Base-by-base conservation (phyloP, 2,329 filamentous ascomycete species). In the Epichloe gansuensis region DNA sequence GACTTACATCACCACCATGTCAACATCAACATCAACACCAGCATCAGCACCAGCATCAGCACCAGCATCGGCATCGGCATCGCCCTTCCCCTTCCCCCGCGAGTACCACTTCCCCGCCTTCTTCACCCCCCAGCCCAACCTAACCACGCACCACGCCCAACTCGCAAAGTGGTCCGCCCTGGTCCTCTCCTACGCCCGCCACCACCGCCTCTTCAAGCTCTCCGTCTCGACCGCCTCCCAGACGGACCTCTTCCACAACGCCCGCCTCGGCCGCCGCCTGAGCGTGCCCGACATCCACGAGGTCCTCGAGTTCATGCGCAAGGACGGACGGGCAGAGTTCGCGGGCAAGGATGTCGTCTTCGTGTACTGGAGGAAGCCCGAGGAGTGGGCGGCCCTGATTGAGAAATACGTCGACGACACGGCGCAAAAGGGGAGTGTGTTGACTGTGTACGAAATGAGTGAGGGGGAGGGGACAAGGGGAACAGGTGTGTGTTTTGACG, bases 381-480 rank as follows among this genome's bases (percentile, higher is more conserved):
- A 94, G 64, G 91, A 97, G 71, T 98, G 93, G 91, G 93, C 89
- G 2, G 79, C 76, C 36, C 64, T 83, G 54, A 71, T 97, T 42
- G 85, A 85, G 66, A 78, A 74, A 43, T 97, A 89, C 82, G 85
- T 89, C 45, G 90, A 97, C 34, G 81, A 82, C 55, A 95, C 89
- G 55, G 93, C 82, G 4, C 90, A 96, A 74, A 91, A 86, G 73
- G 88, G 88, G 25, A 81, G 78, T 12, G 91, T 98, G 52, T 68
- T 98, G 63, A 98, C 93, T 52, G 74, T 98, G 25, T 97, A 96
- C 68, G 93, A 98, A 71, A 71, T 98, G 61, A 77, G 81, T 2
- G 82, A 96, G 67, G 88, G n/a, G n/a, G 91, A 97, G 63, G 84
- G 76, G 34, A 89, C 87, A 2, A 68, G 74, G 53, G 81, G 79